These are phyloP conservation scores for Ophiostoma ips DNA, from an alignment of 2,329 filamentous ascomycete genomes.

Conservation along the genomic window DNA sequence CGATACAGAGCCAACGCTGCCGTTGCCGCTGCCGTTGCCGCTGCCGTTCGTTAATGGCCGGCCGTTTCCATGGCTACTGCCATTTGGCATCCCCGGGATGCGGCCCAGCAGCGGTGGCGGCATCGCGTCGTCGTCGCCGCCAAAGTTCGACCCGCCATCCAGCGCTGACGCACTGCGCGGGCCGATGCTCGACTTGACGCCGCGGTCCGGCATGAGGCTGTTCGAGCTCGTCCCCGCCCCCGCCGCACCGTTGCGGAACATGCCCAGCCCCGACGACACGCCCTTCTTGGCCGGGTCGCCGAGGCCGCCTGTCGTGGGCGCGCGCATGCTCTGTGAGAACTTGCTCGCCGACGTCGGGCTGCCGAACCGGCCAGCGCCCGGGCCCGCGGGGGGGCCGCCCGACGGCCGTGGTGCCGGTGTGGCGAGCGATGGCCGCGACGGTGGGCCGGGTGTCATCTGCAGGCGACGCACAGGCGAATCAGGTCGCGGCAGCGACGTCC, in stretches of 20 bases:
- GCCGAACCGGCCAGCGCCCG: conserved; percentile 36
- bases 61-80: conserved; percentile 39
- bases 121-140: conserved; percentile 45
- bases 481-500: conserved; percentile 71
- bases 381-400: background rate
- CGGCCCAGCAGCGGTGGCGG: conserved; percentile 37
- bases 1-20: conserved; percentile 13
- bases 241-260: background rate
- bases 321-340: conserved; percentile 49
- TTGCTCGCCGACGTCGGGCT: conserved; percentile 48
- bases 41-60: conserved; percentile 28
- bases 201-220: conserved; percentile 23
- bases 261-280: background rate
- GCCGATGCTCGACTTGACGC: conserved; percentile 37
- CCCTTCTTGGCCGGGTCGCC: conserved; percentile 46
- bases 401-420: conserved; percentile 32
- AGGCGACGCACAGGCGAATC: conserved; percentile 69
- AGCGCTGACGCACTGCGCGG: conserved; percentile 47
- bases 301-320: conserved; percentile 27
- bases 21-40: conserved; percentile 24
- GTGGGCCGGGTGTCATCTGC: conserved; percentile 46
- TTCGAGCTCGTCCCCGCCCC: background rate
- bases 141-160: conserved; percentile 31
- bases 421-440: conserved; percentile 41
- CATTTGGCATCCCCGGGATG: conserved; percentile 12